Evolutionary conservation across 495 filamentous ascomycete species (phyloP).

Genomic region (Trichoderma virens): DNA sequence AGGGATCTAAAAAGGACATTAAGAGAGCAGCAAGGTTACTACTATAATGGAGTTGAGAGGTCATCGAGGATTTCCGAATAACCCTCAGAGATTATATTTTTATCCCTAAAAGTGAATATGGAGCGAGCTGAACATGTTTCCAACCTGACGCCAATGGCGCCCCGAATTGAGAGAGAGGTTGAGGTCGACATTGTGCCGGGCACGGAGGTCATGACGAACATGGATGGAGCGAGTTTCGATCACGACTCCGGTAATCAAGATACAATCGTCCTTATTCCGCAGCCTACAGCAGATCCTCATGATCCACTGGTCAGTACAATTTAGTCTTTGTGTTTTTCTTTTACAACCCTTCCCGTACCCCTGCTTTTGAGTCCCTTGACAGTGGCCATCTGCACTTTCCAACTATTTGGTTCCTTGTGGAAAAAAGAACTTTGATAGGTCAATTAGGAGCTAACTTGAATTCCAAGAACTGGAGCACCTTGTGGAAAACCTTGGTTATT

Average conservation of each 20-base stretch:
- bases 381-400: not conserved
- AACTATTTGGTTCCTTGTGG: not conserved
- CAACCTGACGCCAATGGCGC: not conserved
- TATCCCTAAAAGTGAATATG: not conserved
- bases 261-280: constrained; percentile 39
- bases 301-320: constrained; percentile 35
- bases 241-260: not conserved
- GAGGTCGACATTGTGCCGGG: not conserved
- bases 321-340: not conserved
- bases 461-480: constrained; percentile 21
- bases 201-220: not conserved
- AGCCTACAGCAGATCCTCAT: constrained; percentile 44
- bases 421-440: not conserved
- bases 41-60: not conserved
- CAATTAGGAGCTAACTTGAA: not conserved
- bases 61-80: not conserved
- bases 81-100: not conserved
- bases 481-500: constrained; percentile 39
- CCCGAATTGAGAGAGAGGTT: not conserved
- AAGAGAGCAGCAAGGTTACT: not conserved
- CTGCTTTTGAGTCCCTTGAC: not conserved
- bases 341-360: too few relatives aligned
- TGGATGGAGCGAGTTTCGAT: not conserved
- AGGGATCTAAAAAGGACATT: not conserved
- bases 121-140: not conserved